Conservation (phyloP, 495 filamentous ascomycete species). For the Neurospora discreta region DNA sequence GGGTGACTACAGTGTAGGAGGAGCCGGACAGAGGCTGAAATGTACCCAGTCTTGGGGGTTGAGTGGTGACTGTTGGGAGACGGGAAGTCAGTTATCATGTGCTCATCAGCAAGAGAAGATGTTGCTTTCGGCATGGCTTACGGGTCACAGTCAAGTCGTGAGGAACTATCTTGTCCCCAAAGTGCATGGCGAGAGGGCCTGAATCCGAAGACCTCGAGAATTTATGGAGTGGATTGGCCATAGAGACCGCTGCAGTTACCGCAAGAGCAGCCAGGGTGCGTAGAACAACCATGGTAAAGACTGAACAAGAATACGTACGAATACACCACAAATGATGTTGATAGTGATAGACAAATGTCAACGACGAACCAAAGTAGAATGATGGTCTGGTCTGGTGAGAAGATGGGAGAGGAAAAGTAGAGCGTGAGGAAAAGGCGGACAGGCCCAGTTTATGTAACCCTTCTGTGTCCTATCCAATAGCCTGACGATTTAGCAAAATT, state of each 20-base stretch:
- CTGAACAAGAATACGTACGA: neutral
- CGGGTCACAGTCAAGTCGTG: neutral
- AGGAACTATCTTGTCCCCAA: neutral
- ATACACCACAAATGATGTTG: neutral
- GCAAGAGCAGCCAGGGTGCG: conserved; percentile 18
- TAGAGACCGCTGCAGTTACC: conserved; percentile 15
- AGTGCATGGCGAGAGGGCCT: neutral
- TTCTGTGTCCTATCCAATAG: neutral
- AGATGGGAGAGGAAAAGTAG: neutral
- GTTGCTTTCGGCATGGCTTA: neutral
- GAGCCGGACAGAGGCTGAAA: conserved; percentile 18
- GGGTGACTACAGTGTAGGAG: conserved; percentile 17
- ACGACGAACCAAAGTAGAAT: neutral
- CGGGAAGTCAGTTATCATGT: neutral
- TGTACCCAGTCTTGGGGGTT: conserved; percentile 14
- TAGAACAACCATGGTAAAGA: conserved; percentile 20
- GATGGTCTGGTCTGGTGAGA: neutral
- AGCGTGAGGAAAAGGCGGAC: neutral
- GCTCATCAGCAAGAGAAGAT: neutral
- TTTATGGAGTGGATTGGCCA: conserved; percentile 27
- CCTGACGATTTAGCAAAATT: neutral
- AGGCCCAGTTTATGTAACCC: neutral
- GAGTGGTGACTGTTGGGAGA: conserved; percentile 3
- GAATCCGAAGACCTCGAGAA: conserved; percentile 9
- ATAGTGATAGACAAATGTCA: neutral